Evolutionary conservation across 306 rosid genomes (phyloP).

Genomic region (Astragalus glycyphyllos): DNA sequence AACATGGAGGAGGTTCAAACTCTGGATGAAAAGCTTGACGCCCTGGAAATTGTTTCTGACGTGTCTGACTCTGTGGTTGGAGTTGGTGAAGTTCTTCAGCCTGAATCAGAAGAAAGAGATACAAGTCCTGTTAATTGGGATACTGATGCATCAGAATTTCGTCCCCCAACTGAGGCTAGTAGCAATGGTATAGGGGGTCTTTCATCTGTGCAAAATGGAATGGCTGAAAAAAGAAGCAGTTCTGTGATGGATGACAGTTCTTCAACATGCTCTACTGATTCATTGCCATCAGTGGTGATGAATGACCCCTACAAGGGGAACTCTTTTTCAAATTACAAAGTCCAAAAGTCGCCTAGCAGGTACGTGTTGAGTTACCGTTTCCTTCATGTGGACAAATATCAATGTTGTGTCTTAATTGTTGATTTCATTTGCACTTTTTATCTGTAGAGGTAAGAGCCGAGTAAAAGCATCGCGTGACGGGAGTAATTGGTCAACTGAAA

Average conservation of each 20-base stretch:
- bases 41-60: conserved; percentile 79
- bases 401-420: conserved; percentile 7
- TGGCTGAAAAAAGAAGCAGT: conserved; percentile 67
- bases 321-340: conserved; percentile 54
- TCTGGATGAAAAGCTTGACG: conserved; percentile 65
- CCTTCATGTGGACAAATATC: conserved; percentile 18
- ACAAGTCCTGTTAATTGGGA: conserved; percentile 88
- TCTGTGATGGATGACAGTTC: conserved; percentile 90
- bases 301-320: conserved; percentile 73
- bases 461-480: conserved; percentile 56
- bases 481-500: conserved; percentile 65
- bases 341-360: conserved; percentile 76
- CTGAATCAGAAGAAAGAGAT: conserved; percentile 92
- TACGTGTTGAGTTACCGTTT: conserved; percentile 42
- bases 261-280: conserved; percentile 95
- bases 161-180: conserved; percentile 69
- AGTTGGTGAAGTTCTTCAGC: conserved; percentile 66
- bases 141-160: conserved; percentile 92
- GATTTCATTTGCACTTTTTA: conserved; percentile 40
- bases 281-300: conserved; percentile 77
- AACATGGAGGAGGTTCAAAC: conserved; percentile 61
- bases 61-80: conserved; percentile 85
- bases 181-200: conserved; percentile 64
- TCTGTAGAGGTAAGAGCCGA: conserved; percentile 72
- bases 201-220: conserved; percentile 70